Conservation (phyloP, 1,284 basidiomycete genomes). For the Cryptococcus sp. region DNA sequence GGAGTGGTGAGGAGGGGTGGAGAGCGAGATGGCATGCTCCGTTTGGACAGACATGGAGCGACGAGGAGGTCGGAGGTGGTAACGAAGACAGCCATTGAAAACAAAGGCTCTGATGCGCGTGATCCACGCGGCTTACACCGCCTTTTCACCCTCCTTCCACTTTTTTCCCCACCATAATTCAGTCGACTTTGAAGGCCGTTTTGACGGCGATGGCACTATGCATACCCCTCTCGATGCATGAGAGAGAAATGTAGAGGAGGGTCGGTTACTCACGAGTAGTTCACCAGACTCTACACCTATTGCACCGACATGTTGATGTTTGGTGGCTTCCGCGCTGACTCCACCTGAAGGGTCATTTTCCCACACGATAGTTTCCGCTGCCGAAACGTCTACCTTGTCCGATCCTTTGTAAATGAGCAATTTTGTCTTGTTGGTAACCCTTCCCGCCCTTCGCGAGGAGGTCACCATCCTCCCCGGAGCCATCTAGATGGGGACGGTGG, state of each 20-base stretch:
- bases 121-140: conserved; percentile 1
- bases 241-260: conserved; percentile 29
- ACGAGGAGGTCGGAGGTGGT: no score
- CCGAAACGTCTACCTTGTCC: conserved; percentile 72
- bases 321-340: conserved; percentile 25
- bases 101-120: not conserved
- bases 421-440: conserved; percentile 87
- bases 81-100: not conserved
- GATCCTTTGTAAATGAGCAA: conserved; percentile 80
- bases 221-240: conserved; percentile 35
- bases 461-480: conserved; percentile 38
- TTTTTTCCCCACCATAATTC: conserved; percentile 14
- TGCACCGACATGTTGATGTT: conserved; percentile 48
- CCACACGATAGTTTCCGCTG: conserved; percentile 71
- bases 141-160: not conserved
- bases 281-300: conserved; percentile 51
- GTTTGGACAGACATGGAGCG: no score
- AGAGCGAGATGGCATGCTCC: no score
- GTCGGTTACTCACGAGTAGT: conserved; percentile 44
- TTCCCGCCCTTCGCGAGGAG: conserved; percentile 45
- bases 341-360: conserved; percentile 30
- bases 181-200: conserved; percentile 23
- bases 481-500: conserved; percentile 13
- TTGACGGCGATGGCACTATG: conserved; percentile 20
- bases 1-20: not conserved